phyloP scores from a whole-genome alignment of 371 early-diverging fungal genomes.

The Mortierella sp. region DNA sequence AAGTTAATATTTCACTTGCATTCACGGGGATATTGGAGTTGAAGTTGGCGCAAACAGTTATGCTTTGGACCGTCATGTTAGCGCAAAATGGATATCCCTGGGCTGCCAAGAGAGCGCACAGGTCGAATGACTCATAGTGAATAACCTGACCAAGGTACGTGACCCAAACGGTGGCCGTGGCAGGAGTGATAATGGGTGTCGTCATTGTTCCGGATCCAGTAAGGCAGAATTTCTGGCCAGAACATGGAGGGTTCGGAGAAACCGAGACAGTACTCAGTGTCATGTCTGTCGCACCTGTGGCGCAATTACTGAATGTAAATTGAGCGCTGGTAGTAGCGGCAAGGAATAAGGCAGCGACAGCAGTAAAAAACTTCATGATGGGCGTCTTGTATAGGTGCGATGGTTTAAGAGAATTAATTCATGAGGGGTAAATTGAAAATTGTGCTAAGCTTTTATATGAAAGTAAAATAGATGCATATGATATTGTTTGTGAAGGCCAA shows the following conservation, averaged over 20 bases:
- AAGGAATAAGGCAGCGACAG: slow-evolving; percentile 11
- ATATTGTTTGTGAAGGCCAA: no score
- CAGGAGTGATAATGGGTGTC: slow-evolving; percentile 21
- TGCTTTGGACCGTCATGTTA: background rate
- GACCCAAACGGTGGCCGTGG: background rate
- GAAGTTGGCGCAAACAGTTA: background rate
- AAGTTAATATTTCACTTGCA: background rate
- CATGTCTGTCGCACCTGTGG: slow-evolving; percentile 20
- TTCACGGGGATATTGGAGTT: background rate
- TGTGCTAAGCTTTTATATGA: no score
- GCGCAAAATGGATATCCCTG: background rate
- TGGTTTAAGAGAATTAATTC: no score
- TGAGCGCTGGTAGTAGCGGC: slow-evolving; percentile 33
- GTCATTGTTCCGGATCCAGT: slow-evolving; percentile 26
- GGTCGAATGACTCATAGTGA: background rate
- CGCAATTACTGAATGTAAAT: slow-evolving; percentile 27
- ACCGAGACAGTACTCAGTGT: slow-evolving; percentile 11
- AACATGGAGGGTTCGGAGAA: slow-evolving; percentile 38
- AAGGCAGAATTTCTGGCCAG: slow-evolving; percentile 28
- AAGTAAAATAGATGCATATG: no score
- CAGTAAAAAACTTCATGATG: background rate
- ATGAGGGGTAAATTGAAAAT: no score
- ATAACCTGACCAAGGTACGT: background rate
- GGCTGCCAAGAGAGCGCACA: background rate
- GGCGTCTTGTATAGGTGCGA: no score